Conservation (phyloP, 768 basidiomycete genomes). For the Rhodotorula diobovata region DNA sequence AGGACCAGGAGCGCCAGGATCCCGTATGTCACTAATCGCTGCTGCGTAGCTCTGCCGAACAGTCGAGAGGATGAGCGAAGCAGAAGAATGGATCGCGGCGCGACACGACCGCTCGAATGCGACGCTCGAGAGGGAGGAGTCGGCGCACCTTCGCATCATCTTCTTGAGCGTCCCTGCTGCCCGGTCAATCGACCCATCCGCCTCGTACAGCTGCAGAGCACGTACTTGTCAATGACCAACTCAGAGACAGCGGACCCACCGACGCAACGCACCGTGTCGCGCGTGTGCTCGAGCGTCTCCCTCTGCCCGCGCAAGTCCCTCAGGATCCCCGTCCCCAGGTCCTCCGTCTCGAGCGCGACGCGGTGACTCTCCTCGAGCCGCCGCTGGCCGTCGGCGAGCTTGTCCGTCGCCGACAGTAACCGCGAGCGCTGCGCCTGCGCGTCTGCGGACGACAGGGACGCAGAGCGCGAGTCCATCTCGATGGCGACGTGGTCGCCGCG, state of each 20-base stretch:
- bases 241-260: neutral
- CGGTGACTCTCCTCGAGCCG: slow-evolving; percentile 85
- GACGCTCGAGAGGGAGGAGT: slow-evolving; percentile 7
- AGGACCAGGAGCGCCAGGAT: slow-evolving; percentile 81
- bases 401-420: slow-evolving; percentile 68
- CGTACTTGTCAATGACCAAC: neutral
- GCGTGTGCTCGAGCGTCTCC: slow-evolving; percentile 88
- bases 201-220: slow-evolving; percentile 63
- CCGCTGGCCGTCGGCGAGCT: slow-evolving; percentile 76
- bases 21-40: slow-evolving; percentile 76
- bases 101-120: slow-evolving; percentile 35
- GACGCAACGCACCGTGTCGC: slow-evolving; percentile 76
- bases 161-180: slow-evolving; percentile 87
- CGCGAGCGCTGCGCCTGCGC: slow-evolving; percentile 70
- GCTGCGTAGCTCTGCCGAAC: slow-evolving; percentile 83
- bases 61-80: neutral
- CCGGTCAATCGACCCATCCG: slow-evolving; percentile 82
- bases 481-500: slow-evolving; percentile 46
- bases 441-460: slow-evolving; percentile 55
- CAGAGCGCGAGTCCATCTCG: slow-evolving; percentile 55
- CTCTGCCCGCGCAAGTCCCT: slow-evolving; percentile 76
- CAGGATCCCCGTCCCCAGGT: slow-evolving; percentile 88
- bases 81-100: neutral
- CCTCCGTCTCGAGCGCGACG: slow-evolving; percentile 91
- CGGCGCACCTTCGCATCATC: slow-evolving; percentile 84